phyloP scores from a whole-genome alignment of 2,329 filamentous ascomycete genomes.

The Aulographum hederae region DNA sequence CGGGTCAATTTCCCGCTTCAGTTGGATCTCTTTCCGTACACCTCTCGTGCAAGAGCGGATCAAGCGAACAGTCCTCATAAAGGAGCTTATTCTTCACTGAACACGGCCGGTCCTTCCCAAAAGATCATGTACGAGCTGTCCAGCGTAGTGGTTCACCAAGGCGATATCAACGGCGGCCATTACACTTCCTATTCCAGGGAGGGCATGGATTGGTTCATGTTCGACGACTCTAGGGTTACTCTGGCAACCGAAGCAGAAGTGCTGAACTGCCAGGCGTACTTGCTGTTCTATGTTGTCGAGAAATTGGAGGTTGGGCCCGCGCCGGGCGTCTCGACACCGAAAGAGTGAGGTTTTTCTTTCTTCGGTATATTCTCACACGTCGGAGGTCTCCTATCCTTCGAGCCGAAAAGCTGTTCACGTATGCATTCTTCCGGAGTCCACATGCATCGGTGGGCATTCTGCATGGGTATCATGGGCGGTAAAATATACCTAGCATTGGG shows the following conservation, averaged over 20 bases:
- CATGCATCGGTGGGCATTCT: too few species aligned
- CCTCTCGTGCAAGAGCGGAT: constrained; percentile 36
- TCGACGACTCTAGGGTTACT: constrained; percentile 88
- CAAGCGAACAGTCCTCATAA: constrained; percentile 11
- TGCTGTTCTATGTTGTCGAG: constrained; percentile 54
- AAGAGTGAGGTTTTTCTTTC: too few species aligned
- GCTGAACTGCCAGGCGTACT: constrained; percentile 67
- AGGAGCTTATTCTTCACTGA: constrained; percentile 2
- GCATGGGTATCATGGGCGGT: too few species aligned
- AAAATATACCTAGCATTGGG: too few species aligned
- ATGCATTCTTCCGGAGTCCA: too few species aligned
- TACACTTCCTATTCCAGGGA: constrained; percentile 81
- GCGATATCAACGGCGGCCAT: constrained; percentile 81
- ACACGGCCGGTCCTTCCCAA: constrained; percentile 15
- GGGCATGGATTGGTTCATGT: constrained; percentile 79
- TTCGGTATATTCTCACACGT: too few species aligned
- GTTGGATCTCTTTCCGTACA: constrained; percentile 83
- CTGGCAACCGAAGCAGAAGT: constrained; percentile 71
- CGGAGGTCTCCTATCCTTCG: too few species aligned
- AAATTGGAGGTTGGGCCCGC: constrained; percentile 9
- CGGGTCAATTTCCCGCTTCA: constrained; percentile 71
- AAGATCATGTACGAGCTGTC: constrained; percentile 58
- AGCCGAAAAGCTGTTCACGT: too few species aligned
- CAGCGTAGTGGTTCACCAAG: constrained; percentile 82
- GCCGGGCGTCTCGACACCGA: too few species aligned